A percentile compares a stretch with the other conserved stretches of the same genome.
Evolutionary conservation across 2,329 filamentous ascomycete species (phyloP).

Genomic region (Sporothrix dimorphospora): DNA sequence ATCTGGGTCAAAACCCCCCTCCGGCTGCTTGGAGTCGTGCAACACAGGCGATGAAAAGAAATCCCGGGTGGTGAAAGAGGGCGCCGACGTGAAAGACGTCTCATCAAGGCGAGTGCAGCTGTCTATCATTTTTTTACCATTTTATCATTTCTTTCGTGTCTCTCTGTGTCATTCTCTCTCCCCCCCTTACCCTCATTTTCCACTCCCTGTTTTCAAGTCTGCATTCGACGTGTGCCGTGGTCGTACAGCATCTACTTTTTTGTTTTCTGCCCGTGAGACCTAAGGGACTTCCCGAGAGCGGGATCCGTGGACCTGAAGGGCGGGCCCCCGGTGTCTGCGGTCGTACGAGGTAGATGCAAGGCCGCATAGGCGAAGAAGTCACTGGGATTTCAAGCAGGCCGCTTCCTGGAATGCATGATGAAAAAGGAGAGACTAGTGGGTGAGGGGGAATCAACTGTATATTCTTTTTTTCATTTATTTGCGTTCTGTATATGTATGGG

Average conservation of each 20-base stretch:
- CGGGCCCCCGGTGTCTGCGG: constrained; percentile 6
- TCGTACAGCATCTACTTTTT: constrained; percentile 5
- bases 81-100: neutral
- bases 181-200: neutral
- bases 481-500: neutral
- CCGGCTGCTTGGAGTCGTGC: neutral
- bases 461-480: neutral
- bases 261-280: neutral
- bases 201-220: neutral
- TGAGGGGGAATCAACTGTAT: neutral
- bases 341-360: constrained; percentile 20
- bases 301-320: neutral
- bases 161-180: neutral
- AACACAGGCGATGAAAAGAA: neutral
- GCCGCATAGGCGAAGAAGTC: constrained; percentile 17
- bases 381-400: constrained; percentile 1
- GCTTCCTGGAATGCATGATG: neutral
- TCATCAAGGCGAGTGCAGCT: neutral
- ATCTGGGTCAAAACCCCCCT: neutral
- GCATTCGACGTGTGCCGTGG: neutral
- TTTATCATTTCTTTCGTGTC: neutral
- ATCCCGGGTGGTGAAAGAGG: neutral
- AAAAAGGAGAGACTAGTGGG: too few species aligned
- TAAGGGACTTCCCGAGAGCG: neutral
- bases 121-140: neutral